These are phyloP conservation scores for Auricularia sp. DNA, from an alignment of 768 basidiomycete genomes.

Conservation along the genomic window DNA sequence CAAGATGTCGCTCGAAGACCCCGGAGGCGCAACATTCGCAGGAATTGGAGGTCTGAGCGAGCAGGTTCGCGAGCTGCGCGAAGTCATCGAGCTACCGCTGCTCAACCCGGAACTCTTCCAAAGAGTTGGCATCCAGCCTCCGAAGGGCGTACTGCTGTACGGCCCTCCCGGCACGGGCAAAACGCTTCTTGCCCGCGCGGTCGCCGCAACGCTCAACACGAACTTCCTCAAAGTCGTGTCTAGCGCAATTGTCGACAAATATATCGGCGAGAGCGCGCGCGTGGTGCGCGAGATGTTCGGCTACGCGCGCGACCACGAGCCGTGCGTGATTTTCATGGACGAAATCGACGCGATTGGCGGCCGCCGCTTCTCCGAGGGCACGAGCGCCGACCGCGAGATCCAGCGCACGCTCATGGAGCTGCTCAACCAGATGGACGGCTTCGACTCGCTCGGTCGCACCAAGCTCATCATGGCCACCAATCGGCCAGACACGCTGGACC, in stretches of 20 bases:
- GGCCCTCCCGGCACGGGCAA: constrained; percentile 97
- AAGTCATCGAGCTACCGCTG: constrained; percentile 93
- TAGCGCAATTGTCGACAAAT: constrained; percentile 95
- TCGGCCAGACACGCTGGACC: constrained; percentile 94
- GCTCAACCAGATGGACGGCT: constrained; percentile 98
- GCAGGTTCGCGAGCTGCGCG: constrained; percentile 92
- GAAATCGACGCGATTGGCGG: constrained; percentile 98
- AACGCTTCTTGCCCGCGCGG: constrained; percentile 87
- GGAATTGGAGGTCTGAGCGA: constrained; percentile 94
- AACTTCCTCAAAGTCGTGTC: constrained; percentile 99
- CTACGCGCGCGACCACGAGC: constrained; percentile 94
- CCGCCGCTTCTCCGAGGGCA: constrained; percentile 82
- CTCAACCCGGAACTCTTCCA: constrained; percentile 89
- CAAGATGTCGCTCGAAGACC: constrained; percentile 98
- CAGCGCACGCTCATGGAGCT: constrained; percentile 99
- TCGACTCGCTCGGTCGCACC: constrained; percentile 89
- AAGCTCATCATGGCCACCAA: constrained; percentile 99
- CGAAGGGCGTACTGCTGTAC: constrained; percentile 91
- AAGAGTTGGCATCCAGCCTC: constrained; percentile 93
- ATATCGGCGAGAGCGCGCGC: constrained; percentile 95
- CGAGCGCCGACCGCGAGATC: constrained; percentile 96
- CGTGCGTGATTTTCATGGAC: constrained; percentile 98
- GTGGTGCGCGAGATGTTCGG: constrained; percentile 98
- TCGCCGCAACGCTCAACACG: constrained; percentile 89
- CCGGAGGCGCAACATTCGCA: constrained; percentile 89